Evolutionary conservation across 1,284 basidiomycete species (phyloP).

Genomic region (Boletus sp.): DNA sequence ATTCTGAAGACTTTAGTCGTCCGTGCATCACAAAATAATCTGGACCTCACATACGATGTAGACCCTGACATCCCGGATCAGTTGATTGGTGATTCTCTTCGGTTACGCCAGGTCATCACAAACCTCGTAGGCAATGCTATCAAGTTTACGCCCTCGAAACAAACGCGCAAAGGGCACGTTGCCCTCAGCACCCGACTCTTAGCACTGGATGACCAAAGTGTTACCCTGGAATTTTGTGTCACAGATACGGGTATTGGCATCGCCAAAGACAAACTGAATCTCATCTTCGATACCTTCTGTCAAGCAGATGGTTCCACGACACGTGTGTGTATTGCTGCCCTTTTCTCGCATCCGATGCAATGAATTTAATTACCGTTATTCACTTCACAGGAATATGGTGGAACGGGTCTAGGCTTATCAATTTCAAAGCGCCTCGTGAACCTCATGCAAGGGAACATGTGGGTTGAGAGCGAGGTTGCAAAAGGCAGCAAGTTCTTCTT

Average conservation of each 20-base stretch:
- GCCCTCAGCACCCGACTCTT: conserved; percentile 83
- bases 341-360: conserved; percentile 11
- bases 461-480: conserved; percentile 93
- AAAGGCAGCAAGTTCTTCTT: conserved; percentile 98
- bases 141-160: conserved; percentile 88
- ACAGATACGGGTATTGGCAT: conserved; percentile 98
- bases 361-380: conserved; percentile 23
- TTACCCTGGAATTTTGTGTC: conserved; percentile 96
- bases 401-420: conserved; percentile 94
- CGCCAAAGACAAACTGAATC: conserved; percentile 95
- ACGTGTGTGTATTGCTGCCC: conserved; percentile 46
- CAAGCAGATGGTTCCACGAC: conserved; percentile 97
- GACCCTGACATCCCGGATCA: conserved; percentile 96
- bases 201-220: conserved; percentile 69
- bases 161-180: conserved; percentile 82
- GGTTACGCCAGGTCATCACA: conserved; percentile 90
- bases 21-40: conserved; percentile 94
- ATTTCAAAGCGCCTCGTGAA: conserved; percentile 94
- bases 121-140: conserved; percentile 94
- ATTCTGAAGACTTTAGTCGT: conserved; percentile 98
- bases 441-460: conserved; percentile 98
- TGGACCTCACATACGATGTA: conserved; percentile 96
- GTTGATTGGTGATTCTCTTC: conserved; percentile 93
- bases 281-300: conserved; percentile 99
- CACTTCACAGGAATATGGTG: conserved; percentile 81